Conservation (phyloP, 1,284 basidiomycete genomes). For the Sanguinoderma infundibulare region DNA sequence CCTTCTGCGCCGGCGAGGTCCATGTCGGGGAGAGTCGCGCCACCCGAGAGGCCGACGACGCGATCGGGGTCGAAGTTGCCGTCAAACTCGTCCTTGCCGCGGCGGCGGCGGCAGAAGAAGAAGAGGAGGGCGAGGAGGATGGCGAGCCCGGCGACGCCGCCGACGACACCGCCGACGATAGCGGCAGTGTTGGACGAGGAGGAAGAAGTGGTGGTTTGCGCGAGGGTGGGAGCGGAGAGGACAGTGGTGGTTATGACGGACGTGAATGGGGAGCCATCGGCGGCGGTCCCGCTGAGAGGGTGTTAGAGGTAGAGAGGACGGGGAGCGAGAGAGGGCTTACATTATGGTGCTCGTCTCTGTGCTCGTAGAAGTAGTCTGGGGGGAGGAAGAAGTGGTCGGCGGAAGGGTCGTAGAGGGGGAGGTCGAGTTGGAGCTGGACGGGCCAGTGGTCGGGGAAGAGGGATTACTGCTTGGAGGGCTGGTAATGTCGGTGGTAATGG, state of each 20-base stretch:
- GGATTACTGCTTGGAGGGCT: background rate
- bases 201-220: constrained; percentile 3
- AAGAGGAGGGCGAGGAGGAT: constrained; percentile 33
- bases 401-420: background rate
- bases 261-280: constrained; percentile 30
- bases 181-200: constrained; percentile 37
- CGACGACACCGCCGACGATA: constrained; percentile 46
- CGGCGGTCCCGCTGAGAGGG: constrained; percentile 27
- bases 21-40: constrained; percentile 37
- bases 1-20: constrained; percentile 42
- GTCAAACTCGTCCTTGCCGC: constrained; percentile 46
- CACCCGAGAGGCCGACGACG: constrained; percentile 35
- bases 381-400: constrained; percentile 7
- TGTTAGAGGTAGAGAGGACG: background rate
- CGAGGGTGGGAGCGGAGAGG: constrained; percentile 11
- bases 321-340: constrained; percentile 15
- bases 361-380: constrained; percentile 9
- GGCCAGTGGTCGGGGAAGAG: background rate
- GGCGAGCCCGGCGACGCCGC: constrained; percentile 38
- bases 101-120: constrained; percentile 30
- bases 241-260: constrained; percentile 27
- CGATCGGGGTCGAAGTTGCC: constrained; percentile 57
- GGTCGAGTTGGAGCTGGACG: background rate
- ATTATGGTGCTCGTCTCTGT: constrained; percentile 24
- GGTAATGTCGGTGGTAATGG: background rate